phyloP scores from a whole-genome alignment of 306 rosid genomes.

The Vigna nakashimae region DNA sequence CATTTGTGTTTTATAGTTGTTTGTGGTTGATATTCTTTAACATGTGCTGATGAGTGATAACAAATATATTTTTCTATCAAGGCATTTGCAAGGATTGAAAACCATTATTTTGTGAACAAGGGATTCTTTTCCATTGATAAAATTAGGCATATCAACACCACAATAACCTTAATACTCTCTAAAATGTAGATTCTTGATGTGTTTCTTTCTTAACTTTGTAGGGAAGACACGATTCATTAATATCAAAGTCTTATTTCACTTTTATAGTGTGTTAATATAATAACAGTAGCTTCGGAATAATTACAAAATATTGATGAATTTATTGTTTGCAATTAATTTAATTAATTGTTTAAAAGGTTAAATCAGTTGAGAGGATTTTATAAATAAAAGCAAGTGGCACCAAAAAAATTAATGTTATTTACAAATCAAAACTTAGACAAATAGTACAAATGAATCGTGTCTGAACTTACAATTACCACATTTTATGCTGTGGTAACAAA shows the following conservation, averaged over 20 bases:
- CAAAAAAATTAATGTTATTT: slow-evolving; percentile 15
- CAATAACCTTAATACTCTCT: slow-evolving; percentile 26
- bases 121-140: slow-evolving; percentile 91
- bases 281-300: too few relatives aligned
- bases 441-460: too few relatives aligned
- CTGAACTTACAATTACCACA: background rate
- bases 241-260: too few relatives aligned
- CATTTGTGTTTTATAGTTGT: slow-evolving; percentile 9
- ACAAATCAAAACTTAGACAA: background rate
- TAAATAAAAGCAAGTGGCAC: background rate
- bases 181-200: slow-evolving; percentile 22
- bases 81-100: slow-evolving; percentile 99
- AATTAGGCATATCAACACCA: slow-evolving; percentile 79
- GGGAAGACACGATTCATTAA: too few relatives aligned
- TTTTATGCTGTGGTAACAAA: background rate
- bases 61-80: slow-evolving; percentile 44
- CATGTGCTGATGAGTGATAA: slow-evolving; percentile 16
- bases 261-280: too few relatives aligned
- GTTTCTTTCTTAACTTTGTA: background rate
- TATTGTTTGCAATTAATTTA: too few relatives aligned
- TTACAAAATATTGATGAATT: too few relatives aligned
- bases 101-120: slow-evolving; percentile 83
- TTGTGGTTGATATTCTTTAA: slow-evolving; percentile 32
- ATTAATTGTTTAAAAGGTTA: too few relatives aligned
- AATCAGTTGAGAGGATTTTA: too few relatives aligned